Evolutionary conservation across 768 basidiomycete species (phyloP).

Genomic region (Leccinum truebloodii): DNA sequence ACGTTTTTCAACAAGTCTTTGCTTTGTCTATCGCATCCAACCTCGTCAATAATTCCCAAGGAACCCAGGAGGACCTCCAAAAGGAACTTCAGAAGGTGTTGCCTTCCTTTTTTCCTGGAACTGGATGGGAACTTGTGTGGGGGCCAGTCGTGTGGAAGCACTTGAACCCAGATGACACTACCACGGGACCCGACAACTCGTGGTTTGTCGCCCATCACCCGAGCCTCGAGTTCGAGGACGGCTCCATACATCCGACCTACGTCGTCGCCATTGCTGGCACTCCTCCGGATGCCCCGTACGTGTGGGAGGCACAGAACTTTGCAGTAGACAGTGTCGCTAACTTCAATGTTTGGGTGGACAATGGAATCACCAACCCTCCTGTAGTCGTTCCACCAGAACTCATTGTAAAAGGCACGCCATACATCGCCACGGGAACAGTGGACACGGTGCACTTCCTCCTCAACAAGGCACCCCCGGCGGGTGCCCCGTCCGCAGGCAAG

Average conservation of each 20-base stretch:
- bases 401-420: neutral
- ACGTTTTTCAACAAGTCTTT: neutral
- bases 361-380: neutral
- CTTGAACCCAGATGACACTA: neutral
- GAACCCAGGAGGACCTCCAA: neutral
- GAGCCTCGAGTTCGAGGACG: neutral
- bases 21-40: neutral
- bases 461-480: neutral
- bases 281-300: neutral
- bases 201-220: slow-evolving; percentile 16
- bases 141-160: slow-evolving; percentile 15
- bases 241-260: slow-evolving; percentile 5
- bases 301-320: slow-evolving; percentile 7
- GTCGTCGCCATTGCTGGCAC: slow-evolving; percentile 16
- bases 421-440: slow-evolving; percentile 8
- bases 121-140: slow-evolving; percentile 12
- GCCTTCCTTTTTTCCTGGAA: neutral
- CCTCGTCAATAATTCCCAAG: neutral
- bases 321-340: slow-evolving; percentile 4
- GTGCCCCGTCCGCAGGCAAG: neutral
- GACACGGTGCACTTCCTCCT: slow-evolving; percentile 2
- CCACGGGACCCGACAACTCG: slow-evolving; percentile 12
- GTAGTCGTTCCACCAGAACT: neutral
- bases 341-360: slow-evolving; percentile 8
- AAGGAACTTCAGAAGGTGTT: neutral